A percentile compares a stretch with the other conserved stretches of the same genome.
Conservation (phyloP, 73 alveolate species). For the Loxodes magnus region DNA sequence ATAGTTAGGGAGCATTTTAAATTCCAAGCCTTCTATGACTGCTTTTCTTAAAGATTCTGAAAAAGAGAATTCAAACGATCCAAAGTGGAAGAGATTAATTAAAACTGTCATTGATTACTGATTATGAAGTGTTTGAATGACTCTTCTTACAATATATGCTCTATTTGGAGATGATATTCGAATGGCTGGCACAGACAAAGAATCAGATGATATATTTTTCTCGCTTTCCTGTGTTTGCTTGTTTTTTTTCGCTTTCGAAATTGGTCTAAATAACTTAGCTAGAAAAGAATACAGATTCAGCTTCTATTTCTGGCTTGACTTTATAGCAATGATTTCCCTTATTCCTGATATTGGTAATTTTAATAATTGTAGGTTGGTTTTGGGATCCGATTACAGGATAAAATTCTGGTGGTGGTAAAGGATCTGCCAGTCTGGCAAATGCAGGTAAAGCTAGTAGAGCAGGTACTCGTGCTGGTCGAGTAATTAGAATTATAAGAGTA, state of each 20-base stretch:
- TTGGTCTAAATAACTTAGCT: conserved; percentile 11
- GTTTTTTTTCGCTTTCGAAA: conserved; percentile 3
- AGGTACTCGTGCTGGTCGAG: conserved; percentile 67
- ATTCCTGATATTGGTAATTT: conserved; percentile 56
- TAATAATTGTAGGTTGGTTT: conserved; percentile 28
- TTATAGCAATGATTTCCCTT: conserved; percentile 49
- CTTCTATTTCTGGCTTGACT: conserved; percentile 67
- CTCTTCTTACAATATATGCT: conserved; percentile 60
- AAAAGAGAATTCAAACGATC: no score
- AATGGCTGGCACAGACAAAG: conserved; percentile 29
- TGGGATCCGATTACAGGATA: conserved; percentile 26
- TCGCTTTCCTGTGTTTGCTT: not conserved
- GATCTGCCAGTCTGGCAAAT: conserved; percentile 3
- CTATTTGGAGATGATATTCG: conserved; percentile 78
- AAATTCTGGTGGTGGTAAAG: conserved; percentile 10
- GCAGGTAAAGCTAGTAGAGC: conserved; percentile 54
- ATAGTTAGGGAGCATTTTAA: no score
- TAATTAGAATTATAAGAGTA: conserved; percentile 59
- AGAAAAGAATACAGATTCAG: conserved; percentile 9
- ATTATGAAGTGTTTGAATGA: no score
- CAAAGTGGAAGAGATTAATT: no score
- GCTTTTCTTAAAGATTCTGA: no score
- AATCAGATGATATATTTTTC: conserved; percentile 41
- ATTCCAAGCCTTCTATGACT: no score
- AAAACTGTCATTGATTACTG: no score